These are phyloP conservation scores for Coix lacrymajobi DNA, from an alignment of 176 grass and related monocot genomes.

Conservation along the genomic window DNA sequence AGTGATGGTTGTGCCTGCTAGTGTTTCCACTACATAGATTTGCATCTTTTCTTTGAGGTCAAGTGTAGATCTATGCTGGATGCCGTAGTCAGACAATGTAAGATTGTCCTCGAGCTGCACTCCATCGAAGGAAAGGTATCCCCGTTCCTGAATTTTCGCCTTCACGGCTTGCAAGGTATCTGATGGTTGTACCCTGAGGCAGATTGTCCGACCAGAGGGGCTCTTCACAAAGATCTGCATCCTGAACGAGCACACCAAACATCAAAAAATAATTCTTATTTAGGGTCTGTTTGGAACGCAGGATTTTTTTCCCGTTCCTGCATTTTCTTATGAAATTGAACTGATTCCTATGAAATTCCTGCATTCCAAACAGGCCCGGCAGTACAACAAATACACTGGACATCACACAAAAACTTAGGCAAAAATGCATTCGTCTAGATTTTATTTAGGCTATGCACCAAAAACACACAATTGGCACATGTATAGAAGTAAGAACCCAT, in stretches of 20 bases:
- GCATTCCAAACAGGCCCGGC: too few species aligned
- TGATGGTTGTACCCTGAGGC: background rate
- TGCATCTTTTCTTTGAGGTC: background rate
- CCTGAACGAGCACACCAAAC: background rate
- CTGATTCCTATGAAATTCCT: too few species aligned
- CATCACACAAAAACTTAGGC: background rate
- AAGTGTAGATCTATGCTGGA: background rate
- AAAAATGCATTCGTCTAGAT: background rate
- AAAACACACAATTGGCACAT: background rate
- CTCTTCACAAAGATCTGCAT: constrained; percentile 15
- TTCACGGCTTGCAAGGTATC: background rate
- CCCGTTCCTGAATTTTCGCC: background rate
- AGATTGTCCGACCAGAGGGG: background rate
- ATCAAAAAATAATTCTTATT: background rate
- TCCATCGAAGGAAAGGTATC: background rate
- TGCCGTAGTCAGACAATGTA: background rate
- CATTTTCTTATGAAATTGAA: too few species aligned
- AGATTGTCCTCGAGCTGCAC: background rate
- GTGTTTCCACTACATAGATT: background rate
- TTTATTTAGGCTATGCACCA: background rate
- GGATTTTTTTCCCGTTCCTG: too few species aligned
- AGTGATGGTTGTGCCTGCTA: background rate
- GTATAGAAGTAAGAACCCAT: too few species aligned
- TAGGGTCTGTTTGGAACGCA: too few species aligned
- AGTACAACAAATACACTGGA: background rate